Evolutionary conservation across 495 filamentous ascomycete species (phyloP), one percentile per base, ranked within the genome.

Genomic region (Lophiotrema nucula): DNA sequence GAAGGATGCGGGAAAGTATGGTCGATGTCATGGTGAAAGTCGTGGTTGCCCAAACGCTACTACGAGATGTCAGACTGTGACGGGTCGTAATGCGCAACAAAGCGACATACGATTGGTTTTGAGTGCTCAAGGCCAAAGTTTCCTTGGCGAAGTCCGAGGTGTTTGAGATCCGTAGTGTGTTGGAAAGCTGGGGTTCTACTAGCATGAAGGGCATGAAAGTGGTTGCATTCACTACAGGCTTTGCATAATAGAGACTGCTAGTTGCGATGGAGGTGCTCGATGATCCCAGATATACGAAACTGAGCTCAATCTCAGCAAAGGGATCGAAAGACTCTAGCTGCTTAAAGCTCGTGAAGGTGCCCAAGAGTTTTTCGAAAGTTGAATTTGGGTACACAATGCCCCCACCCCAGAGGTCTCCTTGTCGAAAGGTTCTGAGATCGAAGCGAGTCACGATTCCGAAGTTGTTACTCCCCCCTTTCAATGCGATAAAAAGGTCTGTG

Each of bases 361-460:
- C 5, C 3, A 22, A 4, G 26, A 56, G 18, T 8, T 18, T 35
- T 1, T 42, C 18, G 6, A 25, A 31, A 8, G 42, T 44, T 24
- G 16, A 4, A 8, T 18, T 16, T 2, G 42, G 21, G 22, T 55
- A 45, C 13, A 21, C 51, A 15, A 65, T 53, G 3, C 43, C 27
- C 13, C 68, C 68, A 23, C 68, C 66, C 67, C 66, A 70, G 6
- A 72, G 18, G 3, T 44, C 38, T 21, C 60, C 57, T 8, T 58
- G 52, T 13, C 38, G 22, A 44, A 69, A 72, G 22, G 63, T 56
- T 25, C 46, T 44, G 2, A 63, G 21, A n/a, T 56, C 56, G 39
- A 73, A 69, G 2, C 51, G 38, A 0, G 72, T 74, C 10, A 78
- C 67, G 37, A 79, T 62, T 15, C 76, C 74, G 37, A 79, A 76